phyloP scores from a whole-genome alignment of 495 filamentous ascomycete species.

The Tuber melanosporum region DNA sequence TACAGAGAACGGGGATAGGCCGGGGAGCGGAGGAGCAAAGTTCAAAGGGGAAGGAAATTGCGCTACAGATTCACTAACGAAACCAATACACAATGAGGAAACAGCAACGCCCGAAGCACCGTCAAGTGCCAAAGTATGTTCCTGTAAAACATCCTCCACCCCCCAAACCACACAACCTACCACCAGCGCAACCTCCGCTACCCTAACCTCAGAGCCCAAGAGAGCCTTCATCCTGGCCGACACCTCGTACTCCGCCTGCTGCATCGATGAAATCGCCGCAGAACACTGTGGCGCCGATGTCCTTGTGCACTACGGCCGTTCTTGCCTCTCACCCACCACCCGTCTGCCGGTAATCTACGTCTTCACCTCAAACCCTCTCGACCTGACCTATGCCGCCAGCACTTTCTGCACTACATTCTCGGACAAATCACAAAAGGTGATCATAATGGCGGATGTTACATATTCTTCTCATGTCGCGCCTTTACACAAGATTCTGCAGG shows the following conservation, averaged over 20 bases:
- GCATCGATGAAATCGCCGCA: conserved; percentile 93
- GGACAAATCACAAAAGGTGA: conserved; percentile 55
- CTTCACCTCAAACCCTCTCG: conserved; percentile 67
- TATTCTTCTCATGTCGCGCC: conserved; percentile 63
- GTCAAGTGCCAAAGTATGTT: neutral
- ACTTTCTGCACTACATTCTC: conserved; percentile 65
- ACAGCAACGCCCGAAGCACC: conserved; percentile 9
- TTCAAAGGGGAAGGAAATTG: conserved; percentile 25
- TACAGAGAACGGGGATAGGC: conserved; percentile 1
- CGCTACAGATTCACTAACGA: neutral
- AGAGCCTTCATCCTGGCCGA: conserved; percentile 84
- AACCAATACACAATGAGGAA: conserved; percentile 23
- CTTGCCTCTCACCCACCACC: conserved; percentile 85
- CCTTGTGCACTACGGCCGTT: conserved; percentile 88
- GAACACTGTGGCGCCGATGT: conserved; percentile 88
- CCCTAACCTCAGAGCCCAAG: conserved; percentile 37
- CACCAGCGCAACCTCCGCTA: conserved; percentile 32
- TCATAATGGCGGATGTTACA: conserved; percentile 86
- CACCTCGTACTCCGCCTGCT: conserved; percentile 94
- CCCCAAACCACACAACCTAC: neutral
- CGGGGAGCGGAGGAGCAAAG: conserved; percentile 14
- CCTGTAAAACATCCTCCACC: neutral
- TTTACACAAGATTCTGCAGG: conserved; percentile 49
- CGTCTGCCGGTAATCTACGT: conserved; percentile 86
- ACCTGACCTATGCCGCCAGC: conserved; percentile 51